Evolutionary conservation across 352 stramenopile genomes (phyloP), one percentile per base, ranked within the genome.

Genomic region (Phytopythium sindhum): DNA sequence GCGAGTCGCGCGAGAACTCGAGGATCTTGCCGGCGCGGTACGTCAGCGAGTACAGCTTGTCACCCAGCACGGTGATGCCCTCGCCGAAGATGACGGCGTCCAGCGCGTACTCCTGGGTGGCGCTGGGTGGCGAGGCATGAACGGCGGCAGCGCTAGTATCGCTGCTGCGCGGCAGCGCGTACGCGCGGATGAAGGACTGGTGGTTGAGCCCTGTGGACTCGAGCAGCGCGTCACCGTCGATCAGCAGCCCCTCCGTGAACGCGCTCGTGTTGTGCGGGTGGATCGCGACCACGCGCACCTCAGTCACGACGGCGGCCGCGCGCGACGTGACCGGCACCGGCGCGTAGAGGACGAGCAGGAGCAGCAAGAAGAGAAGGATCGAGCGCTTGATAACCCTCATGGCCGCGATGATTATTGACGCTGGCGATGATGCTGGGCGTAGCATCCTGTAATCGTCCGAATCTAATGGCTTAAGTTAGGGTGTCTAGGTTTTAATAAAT

Each of bases 11-110:
- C 28, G 88, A 86, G 29, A 96, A 68, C 68, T 80, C 68, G 24
- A 95, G 66, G 31, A 93, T 57, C 29, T 82, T 67, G 52, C 91
- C 64, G 41, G 70, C 66, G 65, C 90, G 86, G 82, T 94, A 96
- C 44, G 88, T 96, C 55, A 96, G 74, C 57, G 89, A 77, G 61
- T 88, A 90, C 65, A 96, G 77, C 64, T 77, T 86, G 69, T 93
- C 81, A 31, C 76, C 81, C 41, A 93, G 58, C 39, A 81, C 66
- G 8, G 87, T 77, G 58, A 95, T 84, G 45, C 88, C 88, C 56
- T 96, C 88, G 31, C 84, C 88, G 62, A 96, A 96, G 58, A 88
- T 63, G n/a, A 66, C 56, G 33, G 68, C 45, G 51, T 82, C 63
- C 53, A 94, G 89, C 52, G 70, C 65, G 50, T 84, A 89, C 60